A percentile compares a stretch with the other conserved stretches of the same genome.
phyloP scores from a whole-genome alignment of 805 yeast species.

The Starmerella kuoi region DNA sequence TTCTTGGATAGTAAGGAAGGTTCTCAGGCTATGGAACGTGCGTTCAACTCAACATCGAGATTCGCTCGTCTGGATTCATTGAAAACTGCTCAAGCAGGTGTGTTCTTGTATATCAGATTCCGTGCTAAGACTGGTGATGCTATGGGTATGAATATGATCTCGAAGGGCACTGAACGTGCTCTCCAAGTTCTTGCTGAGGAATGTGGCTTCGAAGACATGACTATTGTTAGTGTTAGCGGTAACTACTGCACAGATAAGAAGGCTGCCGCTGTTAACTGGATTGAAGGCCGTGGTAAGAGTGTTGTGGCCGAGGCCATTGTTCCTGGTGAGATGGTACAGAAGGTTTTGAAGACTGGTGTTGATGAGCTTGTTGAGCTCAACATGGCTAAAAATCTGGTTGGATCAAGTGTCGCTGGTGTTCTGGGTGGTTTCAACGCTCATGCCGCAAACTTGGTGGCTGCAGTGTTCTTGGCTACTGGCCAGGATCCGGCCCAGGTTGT shows the following conservation, averaged over 20 bases:
- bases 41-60: slow-evolving; percentile 92
- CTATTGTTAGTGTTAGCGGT: slow-evolving; percentile 83
- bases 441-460: slow-evolving; percentile 93
- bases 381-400: slow-evolving; percentile 77
- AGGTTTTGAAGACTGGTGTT: slow-evolving; percentile 82
- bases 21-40: slow-evolving; percentile 63
- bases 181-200: slow-evolving; percentile 74
- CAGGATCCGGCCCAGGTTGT: slow-evolving; percentile 99
- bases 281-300: slow-evolving; percentile 97
- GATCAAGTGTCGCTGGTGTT: slow-evolving; percentile 97
- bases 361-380: slow-evolving; percentile 85
- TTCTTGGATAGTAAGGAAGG: slow-evolving; percentile 98
- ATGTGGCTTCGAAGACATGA: slow-evolving; percentile 91
- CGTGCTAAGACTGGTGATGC: slow-evolving; percentile 99
- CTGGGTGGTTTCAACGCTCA: slow-evolving; percentile 98
- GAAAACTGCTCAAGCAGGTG: slow-evolving; percentile 91
- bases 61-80: slow-evolving; percentile 88
- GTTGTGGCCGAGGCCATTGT: slow-evolving; percentile 92
- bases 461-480: slow-evolving; percentile 87
- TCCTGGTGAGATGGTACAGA: slow-evolving; percentile 66
- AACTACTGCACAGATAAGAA: slow-evolving; percentile 96
- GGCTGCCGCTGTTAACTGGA: slow-evolving; percentile 98
- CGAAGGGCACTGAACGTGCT: slow-evolving; percentile 90
- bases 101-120: slow-evolving; percentile 75
- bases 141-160: slow-evolving; percentile 99